phyloP scores from a whole-genome alignment of 2,329 filamentous ascomycete genomes.

The Tolypocladium guangdongense region DNA sequence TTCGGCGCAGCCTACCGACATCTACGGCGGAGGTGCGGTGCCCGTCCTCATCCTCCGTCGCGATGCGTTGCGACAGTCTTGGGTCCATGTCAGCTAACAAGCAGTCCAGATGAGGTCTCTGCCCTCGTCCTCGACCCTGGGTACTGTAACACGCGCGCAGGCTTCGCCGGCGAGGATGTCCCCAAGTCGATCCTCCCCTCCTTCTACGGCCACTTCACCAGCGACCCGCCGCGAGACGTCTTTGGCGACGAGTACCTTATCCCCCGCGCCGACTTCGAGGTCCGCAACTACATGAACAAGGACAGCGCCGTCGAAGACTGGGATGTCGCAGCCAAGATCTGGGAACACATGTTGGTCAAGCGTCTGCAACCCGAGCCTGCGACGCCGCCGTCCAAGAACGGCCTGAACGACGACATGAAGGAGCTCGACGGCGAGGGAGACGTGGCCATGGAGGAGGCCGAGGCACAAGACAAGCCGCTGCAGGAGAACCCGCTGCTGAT shows the following conservation, averaged over 20 bases:
- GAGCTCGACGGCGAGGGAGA: conserved; percentile 52
- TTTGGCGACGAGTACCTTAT: conserved; percentile 90
- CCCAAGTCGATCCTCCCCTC: conserved; percentile 90
- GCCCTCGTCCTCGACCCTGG: conserved; percentile 94
- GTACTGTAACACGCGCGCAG: conserved; percentile 81
- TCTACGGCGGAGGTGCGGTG: conserved; percentile 49
- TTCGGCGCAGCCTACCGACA: conserved; percentile 47
- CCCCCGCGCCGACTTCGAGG: conserved; percentile 64
- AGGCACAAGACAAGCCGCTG: conserved; percentile 62
- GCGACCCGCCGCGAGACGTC: conserved; percentile 41
- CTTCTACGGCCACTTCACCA: conserved; percentile 61
- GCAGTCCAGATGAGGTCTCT: conserved; percentile 74
- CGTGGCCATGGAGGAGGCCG: conserved; percentile 43
- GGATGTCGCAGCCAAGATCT: conserved; percentile 80
- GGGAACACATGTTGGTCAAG: conserved; percentile 87
- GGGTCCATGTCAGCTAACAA: background rate
- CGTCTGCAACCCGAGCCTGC: conserved; percentile 70
- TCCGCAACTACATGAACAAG: conserved; percentile 82
- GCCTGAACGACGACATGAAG: conserved; percentile 58
- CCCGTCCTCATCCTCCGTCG: background rate
- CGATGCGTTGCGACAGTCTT: background rate
- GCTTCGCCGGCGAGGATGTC: conserved; percentile 94
- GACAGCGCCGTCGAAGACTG: conserved; percentile 93
- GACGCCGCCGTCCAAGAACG: conserved; percentile 62
- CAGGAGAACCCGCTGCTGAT: conserved; percentile 85